Evolutionary conservation across 208 protist genomes (phyloP).

Genomic region (Angomonas ambiguus): DNA sequence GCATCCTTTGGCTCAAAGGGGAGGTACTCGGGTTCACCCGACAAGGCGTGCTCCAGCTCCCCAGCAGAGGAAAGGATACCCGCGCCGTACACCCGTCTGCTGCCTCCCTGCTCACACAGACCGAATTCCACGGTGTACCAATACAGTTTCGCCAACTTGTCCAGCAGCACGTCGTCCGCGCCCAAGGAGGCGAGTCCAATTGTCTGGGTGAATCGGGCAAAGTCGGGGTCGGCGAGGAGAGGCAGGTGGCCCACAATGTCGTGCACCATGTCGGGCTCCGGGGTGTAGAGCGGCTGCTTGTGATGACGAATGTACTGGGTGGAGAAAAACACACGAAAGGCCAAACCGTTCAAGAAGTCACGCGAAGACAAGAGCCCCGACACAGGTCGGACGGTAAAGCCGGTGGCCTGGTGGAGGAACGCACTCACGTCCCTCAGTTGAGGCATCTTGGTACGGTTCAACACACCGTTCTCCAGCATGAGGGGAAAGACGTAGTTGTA

Average conservation of each 20-base stretch:
- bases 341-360: constrained; percentile 95
- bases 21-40: constrained; percentile 36
- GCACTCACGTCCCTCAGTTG: constrained; percentile 92
- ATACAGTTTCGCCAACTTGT: constrained; percentile 90
- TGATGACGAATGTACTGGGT: constrained; percentile 97
- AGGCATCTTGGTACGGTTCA: constrained; percentile 86
- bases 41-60: constrained; percentile 82
- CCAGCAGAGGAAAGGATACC: constrained; percentile 93
- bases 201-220: constrained; percentile 95
- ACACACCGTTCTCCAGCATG: constrained; percentile 92
- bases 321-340: constrained; percentile 95
- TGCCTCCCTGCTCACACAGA: constrained; percentile 86
- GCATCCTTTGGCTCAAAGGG: constrained; percentile 69
- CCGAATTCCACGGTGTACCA: constrained; percentile 98
- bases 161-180: constrained; percentile 92
- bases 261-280: constrained; percentile 95
- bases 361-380: constrained; percentile 90
- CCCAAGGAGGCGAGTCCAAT: constrained; percentile 97
- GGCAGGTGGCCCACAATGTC: constrained; percentile 95
- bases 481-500: constrained; percentile 91
- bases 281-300: constrained; percentile 94
- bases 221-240: constrained; percentile 94
- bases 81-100: constrained; percentile 91
- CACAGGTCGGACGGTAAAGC: constrained; percentile 92
- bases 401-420: constrained; percentile 91